These are phyloP conservation scores for Ogataea chonburiensis DNA, from an alignment of 805 yeast genomes.

Conservation along the genomic window DNA sequence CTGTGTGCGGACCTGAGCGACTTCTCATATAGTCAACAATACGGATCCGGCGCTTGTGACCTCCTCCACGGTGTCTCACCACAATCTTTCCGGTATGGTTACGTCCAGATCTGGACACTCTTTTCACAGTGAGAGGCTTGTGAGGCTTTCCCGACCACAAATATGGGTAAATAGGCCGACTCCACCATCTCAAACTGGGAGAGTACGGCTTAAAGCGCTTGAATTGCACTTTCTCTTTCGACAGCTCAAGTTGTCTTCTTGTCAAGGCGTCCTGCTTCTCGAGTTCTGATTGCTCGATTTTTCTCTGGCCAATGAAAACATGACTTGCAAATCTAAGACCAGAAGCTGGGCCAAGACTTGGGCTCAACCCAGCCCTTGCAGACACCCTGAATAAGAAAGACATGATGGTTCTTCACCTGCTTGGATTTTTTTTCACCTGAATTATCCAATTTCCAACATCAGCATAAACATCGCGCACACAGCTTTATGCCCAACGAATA, in stretches of 20 bases:
- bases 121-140: conserved; percentile 68
- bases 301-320: conserved; percentile 6
- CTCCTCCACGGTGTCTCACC: conserved; percentile 95
- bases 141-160: conserved; percentile 84
- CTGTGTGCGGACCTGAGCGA: conserved; percentile 70
- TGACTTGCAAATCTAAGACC: conserved; percentile 4
- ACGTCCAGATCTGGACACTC: conserved; percentile 80
- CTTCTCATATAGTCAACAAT: conserved; percentile 72
- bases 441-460: conserved; percentile 2
- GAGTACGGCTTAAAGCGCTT: conserved; percentile 77
- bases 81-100: conserved; percentile 86
- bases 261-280: conserved; percentile 76
- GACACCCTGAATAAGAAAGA: conserved; percentile 6
- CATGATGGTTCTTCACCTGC: not conserved
- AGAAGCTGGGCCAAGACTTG: not conserved
- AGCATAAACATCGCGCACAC: conserved; percentile 14
- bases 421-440: conserved; percentile 6
- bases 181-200: conserved; percentile 87
- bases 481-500: conserved; percentile 31
- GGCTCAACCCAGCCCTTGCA: not conserved
- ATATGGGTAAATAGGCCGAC: conserved; percentile 83
- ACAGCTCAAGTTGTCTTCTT: conserved; percentile 68
- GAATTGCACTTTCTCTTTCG: conserved; percentile 67
- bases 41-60: conserved; percentile 86
- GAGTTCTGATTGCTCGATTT: conserved; percentile 58